Conservation (phyloP, 805 yeast species). For the Pichia ethanolica region DNA sequence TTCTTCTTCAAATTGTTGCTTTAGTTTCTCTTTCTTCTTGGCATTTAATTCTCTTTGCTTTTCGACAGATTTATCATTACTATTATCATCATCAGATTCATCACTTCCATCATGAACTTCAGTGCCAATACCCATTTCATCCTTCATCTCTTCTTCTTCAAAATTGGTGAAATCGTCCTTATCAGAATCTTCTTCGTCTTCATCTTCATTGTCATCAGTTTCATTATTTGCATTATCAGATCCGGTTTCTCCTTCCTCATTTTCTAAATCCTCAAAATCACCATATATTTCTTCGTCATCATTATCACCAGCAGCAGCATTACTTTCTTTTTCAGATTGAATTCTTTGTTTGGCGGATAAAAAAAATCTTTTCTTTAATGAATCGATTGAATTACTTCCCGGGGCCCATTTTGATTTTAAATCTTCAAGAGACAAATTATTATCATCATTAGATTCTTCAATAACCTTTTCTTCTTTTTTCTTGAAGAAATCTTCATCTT, state of each 20-base stretch:
- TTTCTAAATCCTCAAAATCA: slow-evolving; percentile 26
- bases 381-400: slow-evolving; percentile 31
- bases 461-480: slow-evolving; percentile 35
- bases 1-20: slow-evolving; percentile 84
- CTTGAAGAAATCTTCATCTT: slow-evolving; percentile 48
- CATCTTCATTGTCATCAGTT: slow-evolving; percentile 35
- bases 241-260: slow-evolving; percentile 27
- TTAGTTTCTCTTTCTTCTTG: slow-evolving; percentile 78
- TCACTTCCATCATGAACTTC: slow-evolving; percentile 26
- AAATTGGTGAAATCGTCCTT: slow-evolving; percentile 48
- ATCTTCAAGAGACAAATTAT: slow-evolving; percentile 29
- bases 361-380: slow-evolving; percentile 42
- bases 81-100: slow-evolving; percentile 31
- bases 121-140: slow-evolving; percentile 30
- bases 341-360: slow-evolving; percentile 42
- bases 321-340: slow-evolving; percentile 21
- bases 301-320: slow-evolving; percentile 15
- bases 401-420: slow-evolving; percentile 39
- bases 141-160: slow-evolving; percentile 42
- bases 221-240: slow-evolving; percentile 27
- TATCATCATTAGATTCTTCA: slow-evolving; percentile 34
- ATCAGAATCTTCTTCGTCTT: slow-evolving; percentile 37
- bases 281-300: slow-evolving; percentile 30
- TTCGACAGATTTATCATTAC: slow-evolving; percentile 42
- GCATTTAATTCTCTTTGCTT: slow-evolving; percentile 78